Conservation (phyloP, 345 rosid species). For the Ceriops zippeliana region DNA sequence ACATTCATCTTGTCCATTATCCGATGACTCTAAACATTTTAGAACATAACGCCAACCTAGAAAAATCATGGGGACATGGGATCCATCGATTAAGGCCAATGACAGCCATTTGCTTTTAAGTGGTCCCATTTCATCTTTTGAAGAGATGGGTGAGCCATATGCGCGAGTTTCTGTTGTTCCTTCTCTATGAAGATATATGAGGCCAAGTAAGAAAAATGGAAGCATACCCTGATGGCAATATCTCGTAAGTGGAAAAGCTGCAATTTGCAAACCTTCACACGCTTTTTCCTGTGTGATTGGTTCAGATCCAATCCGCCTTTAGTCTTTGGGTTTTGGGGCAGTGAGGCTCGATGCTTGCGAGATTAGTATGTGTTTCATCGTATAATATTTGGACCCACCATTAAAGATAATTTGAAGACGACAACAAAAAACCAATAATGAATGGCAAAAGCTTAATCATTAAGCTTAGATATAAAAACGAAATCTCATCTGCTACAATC, state of each 20-base stretch:
- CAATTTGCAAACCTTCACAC: background rate
- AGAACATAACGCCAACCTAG: background rate
- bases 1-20: background rate
- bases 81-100: conserved; percentile 1
- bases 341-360: background rate
- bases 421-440: background rate
- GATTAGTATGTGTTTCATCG: background rate
- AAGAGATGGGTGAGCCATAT: background rate
- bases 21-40: background rate
- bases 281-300: background rate
- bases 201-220: conserved; percentile 5
- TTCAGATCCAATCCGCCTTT: background rate
- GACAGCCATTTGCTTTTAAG: background rate
- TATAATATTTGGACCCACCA: background rate
- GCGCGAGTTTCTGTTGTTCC: conserved; percentile 18
- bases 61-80: background rate
- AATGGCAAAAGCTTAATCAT: conserved; percentile 2
- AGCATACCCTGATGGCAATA: too few relatives aligned
- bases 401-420: background rate
- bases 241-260: background rate
- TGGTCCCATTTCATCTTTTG: conserved; percentile 5
- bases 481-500: background rate
- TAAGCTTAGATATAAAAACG: background rate
- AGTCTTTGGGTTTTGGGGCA: background rate
- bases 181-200: conserved; percentile 2